Percentiles rank a stretch among this genome's conserved stretches.
These are phyloP conservation scores for Arthrobotrys sinensis DNA, from an alignment of 2,329 filamentous ascomycete species.

Conservation along the genomic window DNA sequence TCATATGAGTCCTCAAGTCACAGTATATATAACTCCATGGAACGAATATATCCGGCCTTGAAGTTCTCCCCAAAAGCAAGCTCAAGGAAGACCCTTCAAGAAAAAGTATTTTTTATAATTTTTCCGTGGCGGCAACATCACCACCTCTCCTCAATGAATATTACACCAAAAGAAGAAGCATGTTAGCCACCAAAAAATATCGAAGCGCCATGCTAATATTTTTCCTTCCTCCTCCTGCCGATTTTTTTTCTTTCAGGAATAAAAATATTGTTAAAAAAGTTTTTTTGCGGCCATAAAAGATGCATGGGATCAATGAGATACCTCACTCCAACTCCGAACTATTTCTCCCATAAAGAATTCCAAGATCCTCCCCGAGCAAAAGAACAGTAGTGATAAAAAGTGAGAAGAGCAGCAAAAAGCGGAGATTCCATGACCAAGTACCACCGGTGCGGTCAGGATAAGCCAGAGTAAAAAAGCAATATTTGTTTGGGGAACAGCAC, in stretches of 20 bases:
- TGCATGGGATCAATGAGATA: not conserved
- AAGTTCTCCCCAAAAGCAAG: not conserved
- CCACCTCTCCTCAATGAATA: not conserved
- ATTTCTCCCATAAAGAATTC: slow-evolving; percentile 3
- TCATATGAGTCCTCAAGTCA: too few species aligned
- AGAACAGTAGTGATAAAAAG: slow-evolving; percentile 9
- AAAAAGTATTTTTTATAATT: slow-evolving; percentile 8
- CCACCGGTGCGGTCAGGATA: slow-evolving; percentile 2
- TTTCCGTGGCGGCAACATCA: not conserved
- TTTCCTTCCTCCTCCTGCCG: slow-evolving; percentile 5
- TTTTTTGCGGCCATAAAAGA: not conserved
- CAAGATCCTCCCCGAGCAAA: slow-evolving; percentile 15
- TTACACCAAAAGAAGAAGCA: slow-evolving; percentile 4
- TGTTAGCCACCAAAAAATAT: slow-evolving; percentile 1
- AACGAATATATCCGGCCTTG: not conserved
- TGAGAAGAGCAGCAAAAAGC: not conserved
- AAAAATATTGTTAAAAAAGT: not conserved
- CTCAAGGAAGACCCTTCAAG: not conserved
- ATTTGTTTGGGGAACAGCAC: slow-evolving; percentile 7
- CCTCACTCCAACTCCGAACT: slow-evolving; percentile 21
- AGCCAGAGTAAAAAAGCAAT: not conserved
- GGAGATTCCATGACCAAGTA: slow-evolving; percentile 13
- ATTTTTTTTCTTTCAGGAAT: slow-evolving; percentile 1
- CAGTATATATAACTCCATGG: too few species aligned
- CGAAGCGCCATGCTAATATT: slow-evolving; percentile 8